Evolutionary conservation across 257 asterid genomes (phyloP).

Genomic region (Penstemon davidsonii): DNA sequence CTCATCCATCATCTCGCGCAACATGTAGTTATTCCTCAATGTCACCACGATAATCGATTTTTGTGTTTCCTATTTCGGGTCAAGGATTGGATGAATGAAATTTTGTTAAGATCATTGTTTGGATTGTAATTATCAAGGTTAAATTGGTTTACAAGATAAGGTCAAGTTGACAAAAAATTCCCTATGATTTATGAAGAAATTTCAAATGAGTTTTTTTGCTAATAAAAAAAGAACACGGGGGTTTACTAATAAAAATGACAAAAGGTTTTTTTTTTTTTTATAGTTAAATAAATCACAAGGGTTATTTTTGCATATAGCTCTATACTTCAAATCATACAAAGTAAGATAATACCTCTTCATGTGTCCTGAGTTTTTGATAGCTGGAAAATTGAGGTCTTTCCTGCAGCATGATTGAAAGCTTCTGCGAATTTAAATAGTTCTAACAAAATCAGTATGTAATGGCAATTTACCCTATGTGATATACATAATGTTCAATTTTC

Average conservation of each 20-base stretch:
- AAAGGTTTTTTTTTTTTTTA: neutral
- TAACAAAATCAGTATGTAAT: neutral
- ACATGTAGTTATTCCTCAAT: constrained; percentile 82
- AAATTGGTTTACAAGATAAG: neutral
- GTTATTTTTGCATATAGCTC: neutral
- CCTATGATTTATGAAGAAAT: no score
- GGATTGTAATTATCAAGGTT: neutral
- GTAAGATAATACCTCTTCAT: neutral
- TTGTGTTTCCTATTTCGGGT: no score
- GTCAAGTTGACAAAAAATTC: neutral
- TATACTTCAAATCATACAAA: constrained; percentile 4
- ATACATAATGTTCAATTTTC: no score
- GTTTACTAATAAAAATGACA: neutral
- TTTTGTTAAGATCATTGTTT: constrained; percentile 15
- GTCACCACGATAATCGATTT: constrained; percentile 67
- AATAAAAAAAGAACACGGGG: no score
- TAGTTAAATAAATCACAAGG: neutral
- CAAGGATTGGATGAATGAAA: neutral
- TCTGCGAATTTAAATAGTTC: neutral
- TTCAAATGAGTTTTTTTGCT: no score
- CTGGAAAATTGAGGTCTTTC: neutral
- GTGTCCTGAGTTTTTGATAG: neutral
- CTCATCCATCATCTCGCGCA: constrained; percentile 70
- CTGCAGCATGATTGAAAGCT: neutral
- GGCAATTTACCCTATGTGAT: no score